Evolutionary conservation across 805 yeast species (phyloP), one percentile per base, ranked within the genome.

Genomic region (Candida boleticola): DNA sequence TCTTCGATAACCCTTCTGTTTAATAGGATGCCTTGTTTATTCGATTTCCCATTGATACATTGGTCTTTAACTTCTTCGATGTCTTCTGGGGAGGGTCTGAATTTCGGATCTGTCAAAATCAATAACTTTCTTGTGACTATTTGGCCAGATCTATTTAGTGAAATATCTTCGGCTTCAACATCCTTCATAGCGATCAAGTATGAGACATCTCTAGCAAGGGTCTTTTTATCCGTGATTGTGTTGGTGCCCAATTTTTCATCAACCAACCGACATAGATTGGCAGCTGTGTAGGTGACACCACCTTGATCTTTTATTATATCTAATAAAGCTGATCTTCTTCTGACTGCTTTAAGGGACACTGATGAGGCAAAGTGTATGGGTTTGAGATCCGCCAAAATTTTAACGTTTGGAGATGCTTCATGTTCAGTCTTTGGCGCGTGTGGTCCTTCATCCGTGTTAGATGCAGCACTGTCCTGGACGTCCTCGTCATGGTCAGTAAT

Each of bases 131-230:
- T 56, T 3, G 62, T 61, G 2, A 57, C 50, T 3, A 37, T 46
- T 35, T 55, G 58, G 5, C 66, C 72, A 3, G 60, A 52, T 36
- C 56, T 48, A 5, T 46, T 41, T n/a, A 66, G 48, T 7, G 49
- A 32, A 21, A 66, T 45, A 40, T 54, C 51, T 37, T 52, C 51
- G 29, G 51, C 48, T 42, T 60, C 60, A 31, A 64, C 20, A 16
- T 54, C 52, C 5, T 52, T 41, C 16, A 49, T 36, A 19, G 51
- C 39, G 9, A 61, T 58, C 18, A 70, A 49, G 13, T 51, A 42
- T 1, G 60, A 56, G 3, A 70, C 61, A 41, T 70, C 75, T 27
- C 75, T 50, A 3, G 64, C 64, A 14, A 70, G 47, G 0, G 75
- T 70, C 41, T 69, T 70, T 29, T 49, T 53, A 45, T 70, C 75